A percentile compares a stretch with the other conserved stretches of the same genome.
Evolutionary conservation across 495 filamentous ascomycete genomes (phyloP).

Genomic region (Recurvomyces mirabilis): DNA sequence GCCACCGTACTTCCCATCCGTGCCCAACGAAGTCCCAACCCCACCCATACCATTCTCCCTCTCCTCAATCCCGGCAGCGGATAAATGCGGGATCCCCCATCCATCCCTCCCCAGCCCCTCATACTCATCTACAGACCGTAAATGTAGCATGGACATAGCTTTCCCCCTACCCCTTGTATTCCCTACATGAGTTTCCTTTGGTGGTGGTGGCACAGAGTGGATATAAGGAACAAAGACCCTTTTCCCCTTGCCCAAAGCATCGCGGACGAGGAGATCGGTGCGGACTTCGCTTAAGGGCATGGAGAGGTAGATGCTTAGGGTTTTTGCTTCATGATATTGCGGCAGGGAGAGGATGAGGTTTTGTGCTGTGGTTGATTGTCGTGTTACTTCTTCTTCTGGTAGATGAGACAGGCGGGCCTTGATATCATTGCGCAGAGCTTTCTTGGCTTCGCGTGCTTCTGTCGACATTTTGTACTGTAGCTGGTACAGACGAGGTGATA

Average conservation of each 20-base stretch:
- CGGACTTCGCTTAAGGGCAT: constrained; percentile 81
- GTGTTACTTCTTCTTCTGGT: neutral
- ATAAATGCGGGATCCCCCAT: constrained; percentile 86
- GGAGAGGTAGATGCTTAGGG: constrained; percentile 79
- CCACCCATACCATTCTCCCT: constrained; percentile 61
- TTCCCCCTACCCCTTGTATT: constrained; percentile 12
- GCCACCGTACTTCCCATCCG: neutral
- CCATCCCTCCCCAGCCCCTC: constrained; percentile 59
- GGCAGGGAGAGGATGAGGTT: constrained; percentile 41
- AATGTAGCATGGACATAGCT: constrained; percentile 87
- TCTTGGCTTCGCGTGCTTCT: constrained; percentile 2
- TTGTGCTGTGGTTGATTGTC: constrained; percentile 9
- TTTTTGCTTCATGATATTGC: constrained; percentile 58
- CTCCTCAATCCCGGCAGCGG: constrained; percentile 44
- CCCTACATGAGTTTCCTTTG: constrained; percentile 19
- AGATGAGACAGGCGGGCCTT: constrained; percentile 7
- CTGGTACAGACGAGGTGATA: constrained; percentile 1
- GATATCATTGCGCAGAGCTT: constrained; percentile 10
- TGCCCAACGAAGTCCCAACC: constrained; percentile 25
- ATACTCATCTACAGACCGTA: constrained; percentile 63
- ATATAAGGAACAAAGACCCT: constrained; percentile 86
- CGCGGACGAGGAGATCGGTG: constrained; percentile 64
- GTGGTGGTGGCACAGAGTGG: constrained; percentile 40
- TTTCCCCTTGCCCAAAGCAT: constrained; percentile 69
- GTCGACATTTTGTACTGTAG: neutral